phyloP scores from a whole-genome alignment of 2,329 filamentous ascomycete genomes.

The Colletotrichum falcatum region DNA sequence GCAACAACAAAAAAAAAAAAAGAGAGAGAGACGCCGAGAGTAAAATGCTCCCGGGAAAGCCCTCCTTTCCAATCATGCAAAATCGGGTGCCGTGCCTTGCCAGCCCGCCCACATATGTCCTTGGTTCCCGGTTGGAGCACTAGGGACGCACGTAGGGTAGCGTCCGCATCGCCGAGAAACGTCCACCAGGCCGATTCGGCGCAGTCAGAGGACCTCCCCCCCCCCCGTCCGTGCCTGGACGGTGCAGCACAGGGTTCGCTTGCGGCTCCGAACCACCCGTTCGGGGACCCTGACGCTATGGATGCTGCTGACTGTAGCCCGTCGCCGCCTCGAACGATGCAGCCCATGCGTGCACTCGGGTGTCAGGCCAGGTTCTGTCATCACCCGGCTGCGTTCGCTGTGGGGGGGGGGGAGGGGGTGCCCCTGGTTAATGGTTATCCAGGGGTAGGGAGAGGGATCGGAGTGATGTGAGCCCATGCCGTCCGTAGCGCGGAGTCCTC shows the following conservation, averaged over 20 bases:
- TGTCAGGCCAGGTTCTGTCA: constrained; percentile 18
- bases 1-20: too few species aligned
- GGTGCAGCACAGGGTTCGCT: not conserved
- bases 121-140: too few species aligned
- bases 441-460: not conserved
- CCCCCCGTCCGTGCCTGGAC: too few species aligned
- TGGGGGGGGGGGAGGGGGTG: too few species aligned
- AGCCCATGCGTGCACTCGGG: not conserved
- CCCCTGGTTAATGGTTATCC: not conserved
- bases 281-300: too few species aligned
- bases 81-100: not conserved
- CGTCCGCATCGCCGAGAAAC: too few species aligned
- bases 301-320: not conserved
- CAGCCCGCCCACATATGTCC: constrained; percentile 1
- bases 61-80: constrained; percentile 8
- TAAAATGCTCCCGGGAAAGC: constrained; percentile 2
- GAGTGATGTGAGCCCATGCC: constrained; percentile 13
- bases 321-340: not conserved
- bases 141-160: too few species aligned
- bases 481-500: constrained; percentile 14
- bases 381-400: not conserved
- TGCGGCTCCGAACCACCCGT: too few species aligned
- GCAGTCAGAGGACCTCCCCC: too few species aligned
- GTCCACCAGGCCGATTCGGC: too few species aligned
- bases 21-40: not conserved